phyloP scores from a whole-genome alignment of 2,329 filamentous ascomycete genomes.

The Didymella glomerata region DNA sequence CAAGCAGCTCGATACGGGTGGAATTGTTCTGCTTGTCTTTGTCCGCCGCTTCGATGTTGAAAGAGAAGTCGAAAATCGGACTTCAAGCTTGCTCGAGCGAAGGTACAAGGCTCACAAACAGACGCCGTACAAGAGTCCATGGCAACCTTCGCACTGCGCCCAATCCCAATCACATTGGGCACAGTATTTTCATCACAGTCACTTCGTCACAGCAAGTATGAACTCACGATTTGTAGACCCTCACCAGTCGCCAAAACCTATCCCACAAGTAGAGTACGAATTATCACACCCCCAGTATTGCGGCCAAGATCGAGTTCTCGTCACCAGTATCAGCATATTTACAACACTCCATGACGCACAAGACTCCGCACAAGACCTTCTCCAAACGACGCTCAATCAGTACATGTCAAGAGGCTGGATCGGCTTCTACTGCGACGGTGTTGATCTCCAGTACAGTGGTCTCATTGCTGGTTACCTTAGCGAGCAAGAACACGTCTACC shows the following conservation, averaged over 20 bases:
- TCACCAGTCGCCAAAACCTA: background rate
- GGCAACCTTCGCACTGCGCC: background rate
- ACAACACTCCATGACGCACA: constrained; percentile 3
- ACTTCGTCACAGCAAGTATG: background rate
- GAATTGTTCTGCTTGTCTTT: background rate
- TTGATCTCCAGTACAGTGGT: background rate
- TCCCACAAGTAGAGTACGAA: constrained; percentile 3
- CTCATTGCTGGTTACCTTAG: background rate
- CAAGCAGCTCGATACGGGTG: too few species aligned
- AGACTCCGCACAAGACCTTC: background rate
- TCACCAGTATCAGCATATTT: background rate
- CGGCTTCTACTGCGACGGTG: background rate
- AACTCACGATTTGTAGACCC: background rate
- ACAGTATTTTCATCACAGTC: background rate
- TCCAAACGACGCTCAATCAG: background rate
- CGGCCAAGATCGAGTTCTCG: background rate
- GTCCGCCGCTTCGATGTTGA: background rate
- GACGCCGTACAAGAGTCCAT: background rate
- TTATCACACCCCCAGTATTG: background rate
- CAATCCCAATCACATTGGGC: background rate
- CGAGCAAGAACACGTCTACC: background rate
- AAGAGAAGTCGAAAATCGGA: background rate
- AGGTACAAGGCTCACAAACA: background rate
- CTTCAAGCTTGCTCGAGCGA: background rate
- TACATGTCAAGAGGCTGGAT: background rate